These are phyloP conservation scores for Penicillium manginii DNA, from an alignment of 495 filamentous ascomycete species.

Conservation along the genomic window DNA sequence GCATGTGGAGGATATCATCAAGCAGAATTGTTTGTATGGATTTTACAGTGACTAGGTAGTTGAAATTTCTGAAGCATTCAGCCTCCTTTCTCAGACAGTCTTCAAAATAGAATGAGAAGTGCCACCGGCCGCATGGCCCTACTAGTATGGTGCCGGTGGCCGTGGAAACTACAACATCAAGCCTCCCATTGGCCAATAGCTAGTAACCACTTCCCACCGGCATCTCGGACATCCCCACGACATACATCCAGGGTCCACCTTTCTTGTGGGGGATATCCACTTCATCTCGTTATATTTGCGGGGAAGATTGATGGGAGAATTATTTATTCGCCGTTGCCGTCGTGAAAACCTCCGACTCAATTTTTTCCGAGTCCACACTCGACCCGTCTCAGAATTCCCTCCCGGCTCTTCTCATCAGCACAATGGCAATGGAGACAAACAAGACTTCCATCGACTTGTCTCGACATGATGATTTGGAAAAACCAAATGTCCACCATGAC, in stretches of 20 bases:
- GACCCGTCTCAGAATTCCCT: neutral
- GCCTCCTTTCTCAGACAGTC: too few relatives aligned
- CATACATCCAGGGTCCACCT: neutral
- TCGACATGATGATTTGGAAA: neutral
- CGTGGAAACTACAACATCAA: neutral
- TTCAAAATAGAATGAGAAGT: too few relatives aligned
- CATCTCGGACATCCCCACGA: neutral
- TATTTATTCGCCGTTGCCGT: neutral
- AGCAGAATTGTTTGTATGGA: too few relatives aligned
- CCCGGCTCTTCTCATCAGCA: neutral
- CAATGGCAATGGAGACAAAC: neutral
- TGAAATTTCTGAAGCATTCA: too few relatives aligned
- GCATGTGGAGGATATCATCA: too few relatives aligned
- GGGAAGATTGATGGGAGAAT: neutral
- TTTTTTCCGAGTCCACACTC: neutral
- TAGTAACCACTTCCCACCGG: neutral
- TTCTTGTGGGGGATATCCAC: neutral
- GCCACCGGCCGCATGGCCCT: too few relatives aligned
- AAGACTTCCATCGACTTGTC: neutral
- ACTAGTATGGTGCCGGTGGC: neutral
- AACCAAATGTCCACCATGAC: constrained; percentile 1
- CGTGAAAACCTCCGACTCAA: neutral
- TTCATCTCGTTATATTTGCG: neutral
- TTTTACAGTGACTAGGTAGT: too few relatives aligned
- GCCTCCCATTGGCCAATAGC: neutral